phyloP scores from a whole-genome alignment of 2,329 filamentous ascomycete species.

The Didymella pomorum region DNA sequence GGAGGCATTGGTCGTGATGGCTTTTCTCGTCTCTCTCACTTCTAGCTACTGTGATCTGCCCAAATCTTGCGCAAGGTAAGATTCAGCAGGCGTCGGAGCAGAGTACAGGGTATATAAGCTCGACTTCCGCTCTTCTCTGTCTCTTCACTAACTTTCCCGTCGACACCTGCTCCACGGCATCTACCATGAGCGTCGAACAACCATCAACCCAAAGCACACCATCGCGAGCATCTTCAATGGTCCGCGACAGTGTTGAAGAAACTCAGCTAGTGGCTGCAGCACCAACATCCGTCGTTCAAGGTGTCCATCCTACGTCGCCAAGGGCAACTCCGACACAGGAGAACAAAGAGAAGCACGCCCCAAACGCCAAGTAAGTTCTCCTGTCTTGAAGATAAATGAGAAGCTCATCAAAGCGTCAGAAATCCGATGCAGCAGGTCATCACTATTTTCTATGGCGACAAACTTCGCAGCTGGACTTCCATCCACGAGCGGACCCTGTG shows the following conservation, averaged over 20 bases:
- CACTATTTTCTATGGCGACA: slow-evolving; percentile 24
- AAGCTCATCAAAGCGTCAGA: background rate
- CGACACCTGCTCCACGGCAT: background rate
- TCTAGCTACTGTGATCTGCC: too few relatives aligned
- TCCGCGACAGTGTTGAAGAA: background rate
- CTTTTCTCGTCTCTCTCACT: background rate
- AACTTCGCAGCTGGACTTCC: slow-evolving; percentile 10
- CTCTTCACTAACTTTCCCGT: background rate
- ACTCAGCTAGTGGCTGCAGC: background rate
- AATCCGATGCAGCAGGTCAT: slow-evolving; percentile 22
- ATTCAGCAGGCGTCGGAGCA: background rate
- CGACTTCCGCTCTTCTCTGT: background rate
- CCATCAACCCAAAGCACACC: background rate
- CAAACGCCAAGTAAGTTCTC: background rate
- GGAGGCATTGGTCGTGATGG: too few relatives aligned
- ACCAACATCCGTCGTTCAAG: background rate
- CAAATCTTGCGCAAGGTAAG: background rate
- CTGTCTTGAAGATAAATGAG: background rate
- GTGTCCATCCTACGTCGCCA: background rate
- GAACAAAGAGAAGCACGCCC: background rate
- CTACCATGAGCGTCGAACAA: background rate
- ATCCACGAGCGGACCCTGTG: slow-evolving; percentile 26
- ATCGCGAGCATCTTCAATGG: background rate
- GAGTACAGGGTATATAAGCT: background rate
- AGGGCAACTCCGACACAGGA: background rate